phyloP scores from a whole-genome alignment of 2,329 filamentous ascomycete genomes.

The Hymenotorrendiella dingleyae region DNA sequence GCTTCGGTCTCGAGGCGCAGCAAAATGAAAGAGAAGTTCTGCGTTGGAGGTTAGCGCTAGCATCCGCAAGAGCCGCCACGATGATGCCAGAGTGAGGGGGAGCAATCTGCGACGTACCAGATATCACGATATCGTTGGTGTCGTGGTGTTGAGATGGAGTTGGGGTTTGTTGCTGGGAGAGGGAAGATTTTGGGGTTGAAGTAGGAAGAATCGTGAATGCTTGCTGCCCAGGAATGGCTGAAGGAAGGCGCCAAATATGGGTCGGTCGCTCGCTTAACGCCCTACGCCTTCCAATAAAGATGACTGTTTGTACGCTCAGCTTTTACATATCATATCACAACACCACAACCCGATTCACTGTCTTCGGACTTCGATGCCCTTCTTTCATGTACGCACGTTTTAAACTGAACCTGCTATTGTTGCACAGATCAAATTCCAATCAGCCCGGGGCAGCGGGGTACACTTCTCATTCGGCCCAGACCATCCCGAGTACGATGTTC shows the following conservation, averaged over 20 bases:
- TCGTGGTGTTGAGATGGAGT: constrained; percentile 1
- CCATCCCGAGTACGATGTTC: not conserved
- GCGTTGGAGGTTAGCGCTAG: constrained; percentile 22
- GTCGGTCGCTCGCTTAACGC: too few species aligned
- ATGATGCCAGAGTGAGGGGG: constrained; percentile 12
- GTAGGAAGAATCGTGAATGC: not conserved
- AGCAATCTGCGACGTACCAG: constrained; percentile 9
- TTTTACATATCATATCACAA: constrained; percentile 3
- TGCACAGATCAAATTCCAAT: not conserved
- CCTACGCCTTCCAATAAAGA: too few species aligned
- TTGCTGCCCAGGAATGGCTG: constrained; percentile 1
- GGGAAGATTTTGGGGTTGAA: constrained; percentile 4
- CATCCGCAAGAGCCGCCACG: constrained; percentile 20
- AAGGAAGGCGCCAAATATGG: constrained; percentile 6
- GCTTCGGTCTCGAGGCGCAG: constrained; percentile 22
- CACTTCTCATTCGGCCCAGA: not conserved
- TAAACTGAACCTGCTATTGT: not conserved
- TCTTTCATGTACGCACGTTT: not conserved
- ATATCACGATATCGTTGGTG: not conserved
- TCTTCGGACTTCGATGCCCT: not conserved
- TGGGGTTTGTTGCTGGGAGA: not conserved
- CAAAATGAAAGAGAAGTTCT: constrained; percentile 22
- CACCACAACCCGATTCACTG: too few species aligned
- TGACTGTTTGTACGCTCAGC: constrained; percentile 9
- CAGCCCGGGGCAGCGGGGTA: too few species aligned